Conservation (phyloP, 495 filamentous ascomycete genomes). For the Platismatia glauca region DNA sequence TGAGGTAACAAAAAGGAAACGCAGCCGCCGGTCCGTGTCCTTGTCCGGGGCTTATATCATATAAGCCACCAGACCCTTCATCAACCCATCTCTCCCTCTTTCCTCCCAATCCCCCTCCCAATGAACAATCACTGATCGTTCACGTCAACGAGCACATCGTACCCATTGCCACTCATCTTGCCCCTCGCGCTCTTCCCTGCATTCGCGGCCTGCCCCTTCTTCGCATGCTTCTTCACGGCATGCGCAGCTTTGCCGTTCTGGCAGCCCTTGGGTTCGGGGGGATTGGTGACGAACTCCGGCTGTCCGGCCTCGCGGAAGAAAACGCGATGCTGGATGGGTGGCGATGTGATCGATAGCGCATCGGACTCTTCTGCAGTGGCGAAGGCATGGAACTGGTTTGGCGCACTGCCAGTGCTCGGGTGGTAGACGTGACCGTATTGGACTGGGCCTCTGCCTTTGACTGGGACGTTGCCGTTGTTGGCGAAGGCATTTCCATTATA, state of each 20-base stretch:
- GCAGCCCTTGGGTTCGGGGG: not conserved
- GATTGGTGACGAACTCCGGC: slow-evolving; percentile 13
- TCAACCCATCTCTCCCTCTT: not conserved
- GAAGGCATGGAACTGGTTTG: not conserved
- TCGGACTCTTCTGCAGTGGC: not conserved
- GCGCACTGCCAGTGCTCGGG: not conserved
- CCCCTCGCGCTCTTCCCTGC: not conserved
- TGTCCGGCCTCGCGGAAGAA: slow-evolving; percentile 16
- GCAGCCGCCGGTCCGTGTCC: not conserved
- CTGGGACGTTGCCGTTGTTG: not conserved
- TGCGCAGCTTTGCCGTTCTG: not conserved
- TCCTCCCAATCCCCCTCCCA: not conserved
- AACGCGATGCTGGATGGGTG: slow-evolving; percentile 12
- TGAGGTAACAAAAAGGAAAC: not conserved
- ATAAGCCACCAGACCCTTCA: not conserved
- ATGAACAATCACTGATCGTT: not conserved
- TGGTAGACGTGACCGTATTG: not conserved
- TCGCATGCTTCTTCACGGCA: not conserved
- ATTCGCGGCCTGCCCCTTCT: not conserved
- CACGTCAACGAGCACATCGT: not conserved
- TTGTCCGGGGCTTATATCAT: not conserved
- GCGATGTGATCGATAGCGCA: not conserved
- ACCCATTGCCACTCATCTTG: not conserved
- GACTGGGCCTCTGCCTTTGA: not conserved
- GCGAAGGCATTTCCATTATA: not conserved